Conservation (phyloP, 1,284 basidiomycete genomes). For the Sporisorium sorghi region DNA sequence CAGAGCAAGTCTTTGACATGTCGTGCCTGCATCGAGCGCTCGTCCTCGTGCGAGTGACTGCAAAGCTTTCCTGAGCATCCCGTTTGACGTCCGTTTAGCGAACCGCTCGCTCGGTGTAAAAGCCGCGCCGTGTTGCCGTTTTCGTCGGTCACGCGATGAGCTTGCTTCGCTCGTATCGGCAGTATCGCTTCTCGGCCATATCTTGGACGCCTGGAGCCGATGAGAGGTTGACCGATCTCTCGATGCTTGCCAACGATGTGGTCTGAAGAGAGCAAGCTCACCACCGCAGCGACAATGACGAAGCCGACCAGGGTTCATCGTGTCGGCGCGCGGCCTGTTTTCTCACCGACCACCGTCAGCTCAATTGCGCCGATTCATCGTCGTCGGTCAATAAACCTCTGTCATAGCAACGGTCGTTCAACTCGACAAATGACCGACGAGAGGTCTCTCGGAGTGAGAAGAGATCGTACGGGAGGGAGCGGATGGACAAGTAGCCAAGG, state of each 20-base stretch:
- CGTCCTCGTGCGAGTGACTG: not conserved
- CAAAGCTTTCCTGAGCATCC: not conserved
- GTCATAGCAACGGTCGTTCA: too few relatives aligned
- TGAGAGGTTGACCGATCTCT: constrained; percentile 7
- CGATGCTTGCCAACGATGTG: not conserved
- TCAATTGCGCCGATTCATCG: not conserved
- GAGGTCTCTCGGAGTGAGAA: not conserved
- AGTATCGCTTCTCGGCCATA: constrained; percentile 6
- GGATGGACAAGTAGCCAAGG: too few relatives aligned
- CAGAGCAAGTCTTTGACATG: too few relatives aligned
- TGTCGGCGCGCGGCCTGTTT: constrained; percentile 1
- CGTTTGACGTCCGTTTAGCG: not conserved
- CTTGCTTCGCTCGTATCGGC: constrained; percentile 2
- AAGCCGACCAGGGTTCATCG: not conserved
- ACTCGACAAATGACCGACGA: not conserved
- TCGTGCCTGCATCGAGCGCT: not conserved
- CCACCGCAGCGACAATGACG: not conserved
- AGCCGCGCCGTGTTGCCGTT: not conserved
- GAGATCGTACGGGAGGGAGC: not conserved
- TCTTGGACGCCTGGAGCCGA: not conserved
- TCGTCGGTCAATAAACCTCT: not conserved
- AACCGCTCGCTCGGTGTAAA: not conserved
- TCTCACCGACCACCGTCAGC: not conserved
- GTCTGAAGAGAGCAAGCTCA: not conserved
- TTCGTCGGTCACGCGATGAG: not conserved